Evolutionary conservation across 208 protist genomes (phyloP), one percentile per base, ranked within the genome.

Genomic region (Leishmania braziliensis): DNA sequence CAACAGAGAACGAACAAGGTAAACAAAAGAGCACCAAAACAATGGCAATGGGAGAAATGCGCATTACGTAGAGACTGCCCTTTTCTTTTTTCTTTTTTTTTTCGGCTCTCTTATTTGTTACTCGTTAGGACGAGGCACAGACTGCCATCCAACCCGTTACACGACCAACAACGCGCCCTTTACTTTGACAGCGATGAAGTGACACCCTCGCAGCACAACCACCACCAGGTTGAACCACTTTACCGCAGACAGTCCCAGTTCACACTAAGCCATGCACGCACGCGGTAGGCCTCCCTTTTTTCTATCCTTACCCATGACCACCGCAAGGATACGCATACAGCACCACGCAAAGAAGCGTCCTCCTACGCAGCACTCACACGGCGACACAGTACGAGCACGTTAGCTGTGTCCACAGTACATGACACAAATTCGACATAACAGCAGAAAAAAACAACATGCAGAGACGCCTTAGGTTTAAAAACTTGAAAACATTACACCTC

Each of bases 101-200:
- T n/a, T 9, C 4, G 53, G 8, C 29, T 46, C 50, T 20, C 26
- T 76, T 76, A 76, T 53, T 62, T 53, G 72, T 76, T 76, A 76
- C 18, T 20, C 16, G 50, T 76, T 76, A 76, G 14, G 53, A 75
- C n/a, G 20, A 58, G n/a, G 12, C 39, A 75, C 48, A 16, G 69
- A 54, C 26, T 26, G 26, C 43, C 1, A 4, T 16, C 26, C 43
- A 46, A 46, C 43, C 43, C 43, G 43, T 46, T 46, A 46, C 4
- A 46, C 43, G 43, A 46, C 43, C 43, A 46, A 46, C 43, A 4
- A 46, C 43, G 0, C 43, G 4, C 43, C 39, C 43, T 46, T 46
- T 46, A 46, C 43, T 46, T 46, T 46, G 43, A 46, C 43, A 46
- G 43, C 43, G 43, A 46, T 4, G 4, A 46, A 46, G 43, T 46